A percentile compares a stretch with the other conserved stretches of the same genome.
phyloP scores from a whole-genome alignment of 495 filamentous ascomycete species.

The Tetracladium setigerum region DNA sequence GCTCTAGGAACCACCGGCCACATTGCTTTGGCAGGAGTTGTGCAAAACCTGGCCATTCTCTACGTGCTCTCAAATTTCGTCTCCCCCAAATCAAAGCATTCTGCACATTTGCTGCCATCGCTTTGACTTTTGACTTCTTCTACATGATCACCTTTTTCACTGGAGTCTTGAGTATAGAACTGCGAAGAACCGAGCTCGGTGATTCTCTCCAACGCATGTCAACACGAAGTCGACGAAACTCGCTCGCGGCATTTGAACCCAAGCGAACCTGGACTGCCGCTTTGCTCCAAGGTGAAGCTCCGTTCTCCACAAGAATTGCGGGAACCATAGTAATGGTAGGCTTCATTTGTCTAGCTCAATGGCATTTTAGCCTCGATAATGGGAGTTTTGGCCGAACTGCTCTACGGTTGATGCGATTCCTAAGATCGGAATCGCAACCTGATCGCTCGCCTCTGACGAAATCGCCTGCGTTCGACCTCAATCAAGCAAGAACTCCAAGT shows the following conservation, averaged over 20 bases:
- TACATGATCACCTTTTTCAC: conserved; percentile 67
- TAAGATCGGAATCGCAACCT: conserved; percentile 28
- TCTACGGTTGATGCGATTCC: conserved; percentile 6
- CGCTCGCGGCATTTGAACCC: neutral
- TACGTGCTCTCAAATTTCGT: conserved; percentile 48
- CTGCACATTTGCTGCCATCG: conserved; percentile 62
- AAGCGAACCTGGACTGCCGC: conserved; percentile 41
- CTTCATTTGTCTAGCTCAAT: conserved; percentile 53
- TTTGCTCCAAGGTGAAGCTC: conserved; percentile 39
- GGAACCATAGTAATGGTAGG: conserved; percentile 55
- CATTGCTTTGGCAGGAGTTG: conserved; percentile 49
- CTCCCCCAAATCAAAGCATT: conserved; percentile 57
- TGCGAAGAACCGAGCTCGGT: conserved; percentile 57
- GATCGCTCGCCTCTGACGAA: conserved; percentile 18
- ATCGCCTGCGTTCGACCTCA: conserved; percentile 38
- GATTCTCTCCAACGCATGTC: conserved; percentile 14
- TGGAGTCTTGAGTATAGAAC: conserved; percentile 65
- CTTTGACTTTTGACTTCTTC: conserved; percentile 60
- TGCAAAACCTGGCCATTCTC: conserved; percentile 53
- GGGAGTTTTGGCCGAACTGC: conserved; percentile 37
- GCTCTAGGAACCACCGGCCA: conserved; percentile 63
- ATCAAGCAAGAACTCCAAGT: conserved; percentile 59
- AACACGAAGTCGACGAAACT: neutral
- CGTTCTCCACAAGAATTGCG: conserved; percentile 49
- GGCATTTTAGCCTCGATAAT: conserved; percentile 53